Evolutionary conservation across 2,329 filamentous ascomycete species (phyloP).

Genomic region (Xylariaceae sp.): DNA sequence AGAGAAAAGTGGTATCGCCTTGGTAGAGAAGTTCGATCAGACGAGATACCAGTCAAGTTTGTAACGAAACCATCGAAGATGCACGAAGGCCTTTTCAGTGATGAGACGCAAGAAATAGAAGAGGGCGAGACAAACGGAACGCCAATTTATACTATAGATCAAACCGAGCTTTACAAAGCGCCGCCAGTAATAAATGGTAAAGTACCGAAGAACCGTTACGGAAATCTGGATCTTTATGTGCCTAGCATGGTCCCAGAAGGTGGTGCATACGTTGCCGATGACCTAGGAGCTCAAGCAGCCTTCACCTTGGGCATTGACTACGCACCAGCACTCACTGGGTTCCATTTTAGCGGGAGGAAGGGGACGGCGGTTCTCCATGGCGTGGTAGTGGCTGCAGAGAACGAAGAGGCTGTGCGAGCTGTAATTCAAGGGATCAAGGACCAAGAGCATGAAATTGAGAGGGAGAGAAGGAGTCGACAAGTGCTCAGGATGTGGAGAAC

Average conservation of each 20-base stretch:
- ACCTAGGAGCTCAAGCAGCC: conserved; percentile 73
- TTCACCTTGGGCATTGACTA: conserved; percentile 81
- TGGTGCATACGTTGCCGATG: conserved; percentile 71
- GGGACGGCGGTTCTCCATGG: conserved; percentile 86
- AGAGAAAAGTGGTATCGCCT: conserved; percentile 91
- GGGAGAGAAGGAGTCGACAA: conserved; percentile 66
- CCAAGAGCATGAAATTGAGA: conserved; percentile 67
- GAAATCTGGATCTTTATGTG: conserved; percentile 93
- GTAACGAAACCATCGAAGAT: conserved; percentile 57
- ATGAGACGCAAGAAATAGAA: conserved; percentile 45
- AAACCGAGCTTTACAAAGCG: conserved; percentile 76
- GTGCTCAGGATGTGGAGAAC: conserved; percentile 75
- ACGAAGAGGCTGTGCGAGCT: conserved; percentile 72
- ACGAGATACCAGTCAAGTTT: conserved; percentile 84
- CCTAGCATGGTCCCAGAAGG: conserved; percentile 88
- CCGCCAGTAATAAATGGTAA: conserved; percentile 76
- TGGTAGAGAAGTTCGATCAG: conserved; percentile 77
- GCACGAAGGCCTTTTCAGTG: conserved; percentile 47
- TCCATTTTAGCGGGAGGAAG: conserved; percentile 83
- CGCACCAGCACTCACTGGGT: conserved; percentile 88
- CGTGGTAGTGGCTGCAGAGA: conserved; percentile 75
- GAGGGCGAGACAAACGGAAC: conserved; percentile 55
- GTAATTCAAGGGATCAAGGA: conserved; percentile 73
- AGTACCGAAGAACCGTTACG: conserved; percentile 90
- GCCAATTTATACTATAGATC: conserved; percentile 66